phyloP scores from a whole-genome alignment of 1,284 basidiomycete species.

The Cronartium quercuum region DNA sequence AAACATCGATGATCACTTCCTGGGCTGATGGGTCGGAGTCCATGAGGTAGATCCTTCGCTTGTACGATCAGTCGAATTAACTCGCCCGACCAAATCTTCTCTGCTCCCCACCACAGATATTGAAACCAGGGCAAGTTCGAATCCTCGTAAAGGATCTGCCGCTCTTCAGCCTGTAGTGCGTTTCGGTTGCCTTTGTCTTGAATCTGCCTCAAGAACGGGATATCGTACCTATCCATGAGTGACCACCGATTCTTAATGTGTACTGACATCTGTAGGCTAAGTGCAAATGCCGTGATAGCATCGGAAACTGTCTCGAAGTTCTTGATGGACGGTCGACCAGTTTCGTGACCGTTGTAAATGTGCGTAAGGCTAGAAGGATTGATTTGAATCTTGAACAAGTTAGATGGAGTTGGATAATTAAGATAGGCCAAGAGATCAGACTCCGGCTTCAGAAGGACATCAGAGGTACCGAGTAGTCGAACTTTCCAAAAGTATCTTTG shows the following conservation, averaged over 20 bases:
- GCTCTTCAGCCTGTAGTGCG: slow-evolving; percentile 4
- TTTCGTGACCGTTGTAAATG: slow-evolving; percentile 33
- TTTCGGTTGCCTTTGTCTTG: slow-evolving; percentile 11
- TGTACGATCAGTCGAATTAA: slow-evolving; percentile 41
- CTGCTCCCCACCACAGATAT: slow-evolving; percentile 42
- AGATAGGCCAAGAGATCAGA: slow-evolving; percentile 9
- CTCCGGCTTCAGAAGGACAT: slow-evolving; percentile 38
- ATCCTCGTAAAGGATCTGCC: slow-evolving; percentile 12
- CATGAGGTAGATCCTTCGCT: background rate
- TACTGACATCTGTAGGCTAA: slow-evolving; percentile 42
- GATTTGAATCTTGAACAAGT: slow-evolving; percentile 38
- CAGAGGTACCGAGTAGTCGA: slow-evolving; percentile 21
- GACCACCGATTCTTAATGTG: slow-evolving; percentile 37
- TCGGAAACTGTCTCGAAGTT: slow-evolving; percentile 9
- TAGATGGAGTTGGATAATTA: background rate
- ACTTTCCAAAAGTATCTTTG: slow-evolving; percentile 38
- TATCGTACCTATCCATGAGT: slow-evolving; percentile 33
- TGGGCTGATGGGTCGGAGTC: background rate
- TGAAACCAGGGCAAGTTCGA: slow-evolving; percentile 41
- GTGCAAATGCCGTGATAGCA: slow-evolving; percentile 40
- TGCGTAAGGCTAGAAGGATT: slow-evolving; percentile 15
- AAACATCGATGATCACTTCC: slow-evolving; percentile 13
- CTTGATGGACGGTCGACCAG: slow-evolving; percentile 17
- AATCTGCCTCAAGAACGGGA: slow-evolving; percentile 9
- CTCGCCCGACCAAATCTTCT: slow-evolving; percentile 43